Evolutionary conservation across 108 stramenopile species (phyloP), one percentile per base, ranked within the genome.

Genomic region (Aurantiochytrium sp.): DNA sequence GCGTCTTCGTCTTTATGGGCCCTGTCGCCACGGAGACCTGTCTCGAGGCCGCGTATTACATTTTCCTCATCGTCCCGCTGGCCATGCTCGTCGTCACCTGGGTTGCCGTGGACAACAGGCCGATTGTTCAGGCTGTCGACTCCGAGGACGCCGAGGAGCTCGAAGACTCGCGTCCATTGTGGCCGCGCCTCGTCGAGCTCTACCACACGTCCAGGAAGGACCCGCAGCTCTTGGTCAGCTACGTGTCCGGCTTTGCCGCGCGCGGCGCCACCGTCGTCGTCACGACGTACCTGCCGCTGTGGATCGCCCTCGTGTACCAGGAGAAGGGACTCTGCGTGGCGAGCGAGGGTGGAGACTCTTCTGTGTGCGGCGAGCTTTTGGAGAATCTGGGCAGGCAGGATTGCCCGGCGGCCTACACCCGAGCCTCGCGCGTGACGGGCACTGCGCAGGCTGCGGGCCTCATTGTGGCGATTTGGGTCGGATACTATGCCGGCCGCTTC

Each of bases 1-100:
- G 42, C 39, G 73, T 81, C 45, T 81, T 81, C 32, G 73, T 81
- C 27, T 48, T 81, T 24, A 41, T 81, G 39, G 73, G 73, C 12
- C 73, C 73, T 0, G 45, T 48, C 1, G 73, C 73, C 15, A 81
- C 39, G 45, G 73, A 6, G 6, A 81, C 45, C 8, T 81, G 73
- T 24, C 42, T 81, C 45, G 39, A 41, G 42, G 45, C 39, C 1
- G 45, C 73, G 17, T 81, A 81, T 24, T 81, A 81, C 24, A 48
- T 81, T 48, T 41, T 27, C 45, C n/a, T 48, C n/a, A 81, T 41
- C 45, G 30, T 81, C 27, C 73, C 73, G 30, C 4, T 81, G 1
- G 8, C 30, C n/a, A 48, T 81, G 39, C 39, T 81, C 45, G 42
- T 48, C 2, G 39, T 42, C 21, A 81, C 73, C 12, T 81, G 21